phyloP scores from a whole-genome alignment of 441 rosid genomes.

The Brassica balearica region DNA sequence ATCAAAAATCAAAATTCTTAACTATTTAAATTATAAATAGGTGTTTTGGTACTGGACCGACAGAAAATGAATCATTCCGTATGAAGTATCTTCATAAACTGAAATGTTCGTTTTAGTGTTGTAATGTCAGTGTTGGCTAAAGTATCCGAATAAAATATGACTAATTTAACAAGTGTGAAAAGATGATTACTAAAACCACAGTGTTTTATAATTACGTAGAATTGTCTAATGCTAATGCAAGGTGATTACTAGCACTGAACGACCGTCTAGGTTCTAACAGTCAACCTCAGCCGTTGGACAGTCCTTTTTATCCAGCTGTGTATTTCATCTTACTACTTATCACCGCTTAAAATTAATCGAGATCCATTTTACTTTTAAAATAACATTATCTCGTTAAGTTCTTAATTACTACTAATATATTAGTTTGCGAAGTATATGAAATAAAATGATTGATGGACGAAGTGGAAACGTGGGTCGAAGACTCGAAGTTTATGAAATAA shows the following conservation, averaged over 20 bases:
- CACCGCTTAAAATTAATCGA: not conserved
- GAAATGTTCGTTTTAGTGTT: slow-evolving; percentile 30
- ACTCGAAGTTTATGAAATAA: slow-evolving; percentile 19
- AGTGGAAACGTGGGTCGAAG: slow-evolving; percentile 35
- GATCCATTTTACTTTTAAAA: slow-evolving; percentile 17
- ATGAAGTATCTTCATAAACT: slow-evolving; percentile 26
- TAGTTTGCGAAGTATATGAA: not conserved
- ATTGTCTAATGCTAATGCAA: slow-evolving; percentile 4
- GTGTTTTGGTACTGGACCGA: slow-evolving; percentile 32
- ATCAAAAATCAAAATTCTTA: not conserved
- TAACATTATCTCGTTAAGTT: not conserved
- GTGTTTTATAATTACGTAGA: not conserved
- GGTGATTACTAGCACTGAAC: slow-evolving; percentile 20
- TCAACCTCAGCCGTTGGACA: slow-evolving; percentile 34
- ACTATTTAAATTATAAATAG: not conserved
- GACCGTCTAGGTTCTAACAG: slow-evolving; percentile 16
- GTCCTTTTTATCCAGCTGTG: slow-evolving; percentile 25
- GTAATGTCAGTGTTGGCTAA: slow-evolving; percentile 27
- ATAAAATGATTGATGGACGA: slow-evolving; percentile 33
- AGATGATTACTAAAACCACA: not conserved
- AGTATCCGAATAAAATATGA: not conserved
- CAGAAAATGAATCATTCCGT: slow-evolving; percentile 26
- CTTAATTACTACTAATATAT: not conserved
- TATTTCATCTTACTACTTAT: slow-evolving; percentile 9
- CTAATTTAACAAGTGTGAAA: not conserved